Percentiles rank a stretch among this genome's conserved stretches.
phyloP scores from a whole-genome alignment of 805 yeast genomes.

The Wickerhamomyces chaumierensis region DNA sequence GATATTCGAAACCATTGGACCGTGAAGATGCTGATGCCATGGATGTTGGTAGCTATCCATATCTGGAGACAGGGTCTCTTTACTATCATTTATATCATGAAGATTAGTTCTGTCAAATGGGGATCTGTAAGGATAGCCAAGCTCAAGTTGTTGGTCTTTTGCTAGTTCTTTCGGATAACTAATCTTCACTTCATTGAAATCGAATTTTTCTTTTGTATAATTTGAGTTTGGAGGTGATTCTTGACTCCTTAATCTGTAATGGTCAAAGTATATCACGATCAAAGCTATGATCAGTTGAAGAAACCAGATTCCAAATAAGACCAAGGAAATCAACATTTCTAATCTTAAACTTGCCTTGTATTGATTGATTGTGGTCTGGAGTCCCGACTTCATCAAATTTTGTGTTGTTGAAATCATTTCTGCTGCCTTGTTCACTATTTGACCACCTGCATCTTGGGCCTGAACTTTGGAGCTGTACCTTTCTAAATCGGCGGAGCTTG shows the following conservation, averaged over 20 bases:
- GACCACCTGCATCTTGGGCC: not conserved
- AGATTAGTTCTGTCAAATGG: constrained; percentile 2
- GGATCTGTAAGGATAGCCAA: constrained; percentile 12
- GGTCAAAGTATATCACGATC: constrained; percentile 3
- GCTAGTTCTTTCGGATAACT: constrained; percentile 13
- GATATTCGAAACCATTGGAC: no score
- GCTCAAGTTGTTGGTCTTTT: constrained; percentile 6
- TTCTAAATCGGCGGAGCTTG: constrained; percentile 2
- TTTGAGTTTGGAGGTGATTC: not conserved
- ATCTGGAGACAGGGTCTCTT: not conserved
- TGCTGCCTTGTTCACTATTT: constrained; percentile 2
- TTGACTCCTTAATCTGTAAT: not conserved
- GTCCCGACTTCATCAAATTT: constrained; percentile 14
- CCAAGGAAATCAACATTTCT: constrained; percentile 37
- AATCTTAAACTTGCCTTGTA: constrained; percentile 26
- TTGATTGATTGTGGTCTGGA: constrained; percentile 20
- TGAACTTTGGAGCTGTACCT: constrained; percentile 2
- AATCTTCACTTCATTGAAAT: constrained; percentile 2
- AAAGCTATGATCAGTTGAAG: constrained; percentile 31
- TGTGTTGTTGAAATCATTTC: constrained; percentile 13
- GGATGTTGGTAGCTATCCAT: no score
- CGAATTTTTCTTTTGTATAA: constrained; percentile 1
- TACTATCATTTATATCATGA: not conserved
- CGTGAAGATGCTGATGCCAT: no score
- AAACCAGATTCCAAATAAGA: constrained; percentile 36